phyloP scores from a whole-genome alignment of 345 rosid genomes.

The Citrus maxima region DNA sequence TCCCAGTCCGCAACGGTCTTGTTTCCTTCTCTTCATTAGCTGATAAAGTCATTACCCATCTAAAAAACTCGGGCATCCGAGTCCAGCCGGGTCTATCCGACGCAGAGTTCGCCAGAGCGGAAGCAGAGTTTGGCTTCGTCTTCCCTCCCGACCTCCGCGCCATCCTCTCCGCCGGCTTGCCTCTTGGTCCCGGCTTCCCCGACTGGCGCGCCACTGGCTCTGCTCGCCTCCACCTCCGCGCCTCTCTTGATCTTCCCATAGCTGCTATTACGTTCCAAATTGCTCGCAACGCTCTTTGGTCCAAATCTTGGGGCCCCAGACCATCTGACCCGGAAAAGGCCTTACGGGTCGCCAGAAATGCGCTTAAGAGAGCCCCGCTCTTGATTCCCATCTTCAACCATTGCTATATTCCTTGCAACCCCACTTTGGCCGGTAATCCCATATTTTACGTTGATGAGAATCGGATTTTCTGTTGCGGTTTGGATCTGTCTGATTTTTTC shows the following conservation, averaged over 20 bases:
- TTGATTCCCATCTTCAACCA: conserved; percentile 89
- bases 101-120: conserved; percentile 80
- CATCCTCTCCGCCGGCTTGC: conserved; percentile 77
- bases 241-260: conserved; percentile 79
- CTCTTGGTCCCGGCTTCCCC: conserved; percentile 86
- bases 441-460: conserved; percentile 86
- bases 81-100: conserved; percentile 84
- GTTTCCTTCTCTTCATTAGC: conserved; percentile 72
- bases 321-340: conserved; percentile 85
- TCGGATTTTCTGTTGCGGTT: conserved; percentile 87
- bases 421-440: conserved; percentile 93
- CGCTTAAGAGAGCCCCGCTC: conserved; percentile 82
- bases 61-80: conserved; percentile 61
- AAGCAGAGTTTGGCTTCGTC: conserved; percentile 85
- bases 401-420: conserved; percentile 89
- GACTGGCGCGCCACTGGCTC: conserved; percentile 83
- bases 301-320: conserved; percentile 87
- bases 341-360: conserved; percentile 74
- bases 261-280: conserved; percentile 91
- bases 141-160: conserved; percentile 97
- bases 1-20: conserved; percentile 60
- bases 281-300: conserved; percentile 84
- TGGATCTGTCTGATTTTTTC: conserved; percentile 89
- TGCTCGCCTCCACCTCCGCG: conserved; percentile 74
- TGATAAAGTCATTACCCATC: conserved; percentile 66